Conservation (phyloP, 2,329 filamentous ascomycete species). For the Microdochium trichocladiopsis region DNA sequence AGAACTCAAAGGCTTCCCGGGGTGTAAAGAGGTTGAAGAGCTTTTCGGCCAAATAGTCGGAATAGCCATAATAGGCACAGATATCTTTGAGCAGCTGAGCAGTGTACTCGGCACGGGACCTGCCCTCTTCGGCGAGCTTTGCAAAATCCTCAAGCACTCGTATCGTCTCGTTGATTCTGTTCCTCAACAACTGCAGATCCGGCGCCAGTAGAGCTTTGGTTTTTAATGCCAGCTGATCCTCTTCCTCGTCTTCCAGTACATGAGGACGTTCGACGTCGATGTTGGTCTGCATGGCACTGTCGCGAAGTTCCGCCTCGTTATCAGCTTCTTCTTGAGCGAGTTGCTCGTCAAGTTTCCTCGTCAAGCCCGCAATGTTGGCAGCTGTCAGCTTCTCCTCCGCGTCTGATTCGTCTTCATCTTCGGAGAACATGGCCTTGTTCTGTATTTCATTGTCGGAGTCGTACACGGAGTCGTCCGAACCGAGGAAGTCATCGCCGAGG, state of each 20-base stretch:
- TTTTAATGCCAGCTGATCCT: slow-evolving; percentile 51
- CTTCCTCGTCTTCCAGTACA: slow-evolving; percentile 56
- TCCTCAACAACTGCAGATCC: slow-evolving; percentile 81
- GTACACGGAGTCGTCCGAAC: slow-evolving; percentile 54
- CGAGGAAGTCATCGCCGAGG: slow-evolving; percentile 54
- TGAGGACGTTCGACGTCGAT: slow-evolving; percentile 71
- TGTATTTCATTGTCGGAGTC: slow-evolving; percentile 64
- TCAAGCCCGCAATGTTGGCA: slow-evolving; percentile 91
- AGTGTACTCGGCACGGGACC: slow-evolving; percentile 83
- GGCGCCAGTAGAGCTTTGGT: slow-evolving; percentile 66
- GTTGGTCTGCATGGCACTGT: slow-evolving; percentile 86
- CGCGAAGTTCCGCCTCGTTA: slow-evolving; percentile 77
- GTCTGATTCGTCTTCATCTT: slow-evolving; percentile 85
- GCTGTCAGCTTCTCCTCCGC: slow-evolving; percentile 87
- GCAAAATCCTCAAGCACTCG: slow-evolving; percentile 85
- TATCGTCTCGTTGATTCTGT: slow-evolving; percentile 86
- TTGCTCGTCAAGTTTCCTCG: slow-evolving; percentile 74
- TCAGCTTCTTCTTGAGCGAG: slow-evolving; percentile 73
- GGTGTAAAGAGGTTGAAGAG: slow-evolving; percentile 88
- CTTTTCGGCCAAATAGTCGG: slow-evolving; percentile 90
- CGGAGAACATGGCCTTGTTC: slow-evolving; percentile 75
- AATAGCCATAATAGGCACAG: slow-evolving; percentile 96
- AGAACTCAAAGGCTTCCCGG: slow-evolving; percentile 93
- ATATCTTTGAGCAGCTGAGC: slow-evolving; percentile 83
- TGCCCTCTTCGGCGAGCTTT: slow-evolving; percentile 70